A percentile compares a stretch with the other conserved stretches of the same genome.
phyloP scores from a whole-genome alignment of 2,329 filamentous ascomycete species.

The Aspergillus candidus region DNA sequence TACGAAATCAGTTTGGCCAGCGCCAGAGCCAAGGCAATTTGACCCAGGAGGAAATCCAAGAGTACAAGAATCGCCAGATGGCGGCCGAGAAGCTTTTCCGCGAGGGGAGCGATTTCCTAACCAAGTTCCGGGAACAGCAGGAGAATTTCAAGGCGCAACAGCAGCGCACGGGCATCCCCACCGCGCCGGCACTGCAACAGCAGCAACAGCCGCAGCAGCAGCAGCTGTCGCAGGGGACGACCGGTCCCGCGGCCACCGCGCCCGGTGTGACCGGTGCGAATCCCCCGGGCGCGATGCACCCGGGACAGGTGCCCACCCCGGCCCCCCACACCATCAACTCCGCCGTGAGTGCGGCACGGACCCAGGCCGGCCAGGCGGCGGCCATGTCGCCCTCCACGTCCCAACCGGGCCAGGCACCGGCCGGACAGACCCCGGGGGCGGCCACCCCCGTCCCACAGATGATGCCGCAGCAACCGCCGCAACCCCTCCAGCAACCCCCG shows the following conservation, averaged over 20 bases:
- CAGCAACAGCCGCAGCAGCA: conserved; percentile 9
- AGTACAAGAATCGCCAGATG: conserved; percentile 38
- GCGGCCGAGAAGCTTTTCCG: conserved; percentile 36
- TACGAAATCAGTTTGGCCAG: conserved; percentile 34
- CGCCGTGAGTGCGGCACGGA: conserved; percentile 41
- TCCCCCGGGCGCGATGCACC: conserved; percentile 23
- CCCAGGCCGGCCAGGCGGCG: conserved; percentile 32
- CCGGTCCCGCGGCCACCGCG: conserved; percentile 14
- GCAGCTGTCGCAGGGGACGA: conserved; percentile 15
- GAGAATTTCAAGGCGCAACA: conserved; percentile 38
- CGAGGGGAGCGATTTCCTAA: conserved; percentile 43
- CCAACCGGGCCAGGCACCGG: conserved; percentile 27
- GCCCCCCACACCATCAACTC: conserved; percentile 45
- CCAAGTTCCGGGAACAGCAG: conserved; percentile 45
- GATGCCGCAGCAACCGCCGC: conserved; percentile 12
- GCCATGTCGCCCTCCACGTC: conserved; percentile 33
- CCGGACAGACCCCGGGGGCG: conserved; percentile 23
- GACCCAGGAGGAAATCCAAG: conserved; percentile 38
- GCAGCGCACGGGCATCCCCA: conserved; percentile 20
- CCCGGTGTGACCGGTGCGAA: conserved; percentile 14
- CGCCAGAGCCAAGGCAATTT: conserved; percentile 36
- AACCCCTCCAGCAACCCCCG: conserved; percentile 15
- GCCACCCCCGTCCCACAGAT: conserved; percentile 19
- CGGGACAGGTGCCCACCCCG: conserved; percentile 31
- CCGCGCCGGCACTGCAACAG: conserved; percentile 1